phyloP scores from a whole-genome alignment of 2,329 filamentous ascomycete species.

The Clonostachys byssicola region DNA sequence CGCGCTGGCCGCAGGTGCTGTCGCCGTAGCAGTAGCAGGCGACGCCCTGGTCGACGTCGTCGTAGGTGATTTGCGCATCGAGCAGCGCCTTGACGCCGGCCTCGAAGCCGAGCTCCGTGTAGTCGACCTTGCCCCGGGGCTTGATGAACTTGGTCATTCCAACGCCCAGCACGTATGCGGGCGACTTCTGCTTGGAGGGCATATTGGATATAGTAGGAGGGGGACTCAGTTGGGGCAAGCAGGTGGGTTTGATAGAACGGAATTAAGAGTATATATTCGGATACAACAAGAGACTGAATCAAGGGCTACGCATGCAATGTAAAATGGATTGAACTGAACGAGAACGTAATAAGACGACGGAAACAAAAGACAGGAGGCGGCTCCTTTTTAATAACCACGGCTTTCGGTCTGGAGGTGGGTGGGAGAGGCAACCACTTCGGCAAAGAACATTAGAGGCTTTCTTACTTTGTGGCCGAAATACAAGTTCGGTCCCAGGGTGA shows the following conservation, averaged over 20 bases:
- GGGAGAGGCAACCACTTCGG: conserved; percentile 2
- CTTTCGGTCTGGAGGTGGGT: conserved; percentile 1
- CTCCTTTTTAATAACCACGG: too few species aligned
- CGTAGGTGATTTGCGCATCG: conserved; percentile 88
- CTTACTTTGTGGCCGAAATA: too few species aligned
- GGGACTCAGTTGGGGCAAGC: neutral
- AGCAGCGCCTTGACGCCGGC: conserved; percentile 84
- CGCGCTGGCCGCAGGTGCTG: conserved; percentile 88
- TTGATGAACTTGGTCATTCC: conserved; percentile 99
- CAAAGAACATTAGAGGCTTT: neutral
- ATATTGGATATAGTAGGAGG: conserved; percentile 19
- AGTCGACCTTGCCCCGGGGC: conserved; percentile 88
- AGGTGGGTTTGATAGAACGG: neutral
- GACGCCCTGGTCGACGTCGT: conserved; percentile 90
- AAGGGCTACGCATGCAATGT: neutral
- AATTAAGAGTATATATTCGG: neutral
- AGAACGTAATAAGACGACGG: too few species aligned
- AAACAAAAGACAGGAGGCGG: too few species aligned
- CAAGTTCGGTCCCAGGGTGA: too few species aligned
- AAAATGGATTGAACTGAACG: too few species aligned
- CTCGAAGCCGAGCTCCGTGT: conserved; percentile 91
- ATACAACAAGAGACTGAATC: neutral
- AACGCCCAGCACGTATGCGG: conserved; percentile 87
- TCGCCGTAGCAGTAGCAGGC: conserved; percentile 99
- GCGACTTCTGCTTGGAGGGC: conserved; percentile 44